phyloP scores from a whole-genome alignment of 1,284 basidiomycete species.

The Marasmius oreades region DNA sequence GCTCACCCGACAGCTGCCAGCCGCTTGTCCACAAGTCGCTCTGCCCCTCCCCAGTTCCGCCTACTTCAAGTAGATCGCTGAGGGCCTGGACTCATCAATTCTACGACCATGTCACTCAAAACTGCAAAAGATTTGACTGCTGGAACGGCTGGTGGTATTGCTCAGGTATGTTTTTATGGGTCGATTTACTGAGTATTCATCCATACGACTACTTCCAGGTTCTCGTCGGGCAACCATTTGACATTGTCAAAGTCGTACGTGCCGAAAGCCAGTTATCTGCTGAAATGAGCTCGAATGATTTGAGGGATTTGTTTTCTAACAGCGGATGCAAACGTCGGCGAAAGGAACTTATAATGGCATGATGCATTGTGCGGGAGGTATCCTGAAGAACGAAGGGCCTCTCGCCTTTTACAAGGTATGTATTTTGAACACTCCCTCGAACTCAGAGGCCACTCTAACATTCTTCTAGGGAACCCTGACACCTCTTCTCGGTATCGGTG shows the following conservation, averaged over 20 bases:
- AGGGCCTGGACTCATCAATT: not conserved
- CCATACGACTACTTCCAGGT: slow-evolving; percentile 43
- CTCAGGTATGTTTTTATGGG: slow-evolving; percentile 58
- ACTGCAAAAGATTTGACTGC: slow-evolving; percentile 78
- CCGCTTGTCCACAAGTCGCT: too few species aligned
- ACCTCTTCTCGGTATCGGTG: slow-evolving; percentile 90
- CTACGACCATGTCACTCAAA: slow-evolving; percentile 23
- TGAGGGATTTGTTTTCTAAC: slow-evolving; percentile 11
- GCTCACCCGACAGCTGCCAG: too few species aligned
- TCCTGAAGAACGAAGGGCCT: slow-evolving; percentile 89
- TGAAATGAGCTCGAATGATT: slow-evolving; percentile 2
- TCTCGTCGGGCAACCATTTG: slow-evolving; percentile 92
- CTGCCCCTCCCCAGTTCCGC: not conserved
- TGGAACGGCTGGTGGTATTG: slow-evolving; percentile 84
- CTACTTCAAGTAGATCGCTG: not conserved
- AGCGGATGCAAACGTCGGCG: slow-evolving; percentile 94
- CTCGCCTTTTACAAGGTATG: slow-evolving; percentile 93
- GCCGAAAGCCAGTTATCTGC: too few species aligned
- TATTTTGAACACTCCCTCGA: slow-evolving; percentile 6
- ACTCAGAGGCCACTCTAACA: slow-evolving; percentile 3
- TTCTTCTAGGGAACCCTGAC: slow-evolving; percentile 80
- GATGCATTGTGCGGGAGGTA: slow-evolving; percentile 84
- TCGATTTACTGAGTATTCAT: slow-evolving; percentile 4
- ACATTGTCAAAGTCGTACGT: slow-evolving; percentile 93
- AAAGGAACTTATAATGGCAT: slow-evolving; percentile 88